Base-by-base conservation (phyloP, 2,329 filamentous ascomycete genomes). In the Pseudogymnoascus destructans region DNA sequence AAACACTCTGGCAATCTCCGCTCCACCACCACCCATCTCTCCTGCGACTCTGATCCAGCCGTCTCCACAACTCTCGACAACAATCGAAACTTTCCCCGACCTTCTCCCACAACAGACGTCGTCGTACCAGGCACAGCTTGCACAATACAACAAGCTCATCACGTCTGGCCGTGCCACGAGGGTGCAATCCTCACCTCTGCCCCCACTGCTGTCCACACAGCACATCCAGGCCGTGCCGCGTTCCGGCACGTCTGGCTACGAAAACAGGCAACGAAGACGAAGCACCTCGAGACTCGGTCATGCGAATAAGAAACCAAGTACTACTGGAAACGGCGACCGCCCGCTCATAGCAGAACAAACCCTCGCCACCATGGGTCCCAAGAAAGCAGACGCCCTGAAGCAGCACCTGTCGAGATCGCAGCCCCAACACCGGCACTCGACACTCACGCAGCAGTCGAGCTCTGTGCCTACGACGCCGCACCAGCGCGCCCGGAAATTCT, bases 401-500 rank as follows among this genome's bases (percentile, higher is more conserved):
- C 63, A 65, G 54, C 62, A 65, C 21, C 65, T 67, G 30, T 49
- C 64, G 57, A 63, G 65, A 64, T 64, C 66, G 61, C 63, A 66
- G 52, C 64, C 61, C 42, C 73, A 69, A 73, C 78, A 63, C 73
- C 77, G 60, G 73, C 78, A 62, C 72, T 80, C 63, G 63, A 70
- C 52, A 63, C 73, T 73, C 60, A 79, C 77, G 52, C 82, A 83
- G 57, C 81, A 95, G 69, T 95, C 92, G 21, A 95, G 80, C 69
- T 97, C 92, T 7, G 88, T 96, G 55, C 92, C 92, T 1, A 95
- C 92, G 1, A 97, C 92, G 2, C 93, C 92, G 7, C 88, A 92
- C 68, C 91, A 96, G 70, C 86, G 88, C 72, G 82, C 90, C 63
- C 84, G 89, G 60, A 85, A 91, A 66, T 86, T 93, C 67, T 86